Evolutionary conservation across 2,329 filamentous ascomycete species (phyloP).

Genomic region (Elsinoe australis): DNA sequence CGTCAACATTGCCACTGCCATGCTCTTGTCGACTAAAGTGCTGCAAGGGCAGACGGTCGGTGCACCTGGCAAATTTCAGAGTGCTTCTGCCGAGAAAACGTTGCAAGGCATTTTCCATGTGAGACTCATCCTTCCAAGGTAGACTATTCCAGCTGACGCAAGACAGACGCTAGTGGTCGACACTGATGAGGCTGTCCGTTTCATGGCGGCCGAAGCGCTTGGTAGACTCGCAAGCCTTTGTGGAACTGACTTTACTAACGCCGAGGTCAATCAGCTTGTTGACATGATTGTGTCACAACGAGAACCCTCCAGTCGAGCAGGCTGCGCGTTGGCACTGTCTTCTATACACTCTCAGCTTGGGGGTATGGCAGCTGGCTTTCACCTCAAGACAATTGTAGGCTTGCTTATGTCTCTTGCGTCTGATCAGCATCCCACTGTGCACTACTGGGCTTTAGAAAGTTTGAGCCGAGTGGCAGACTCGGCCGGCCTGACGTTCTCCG

Average conservation of each 20-base stretch:
- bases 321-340: slow-evolving; percentile 87
- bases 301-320: slow-evolving; percentile 85
- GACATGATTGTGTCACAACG: slow-evolving; percentile 91
- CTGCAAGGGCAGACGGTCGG: slow-evolving; percentile 76
- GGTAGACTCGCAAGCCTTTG: slow-evolving; percentile 77
- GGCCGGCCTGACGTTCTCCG: slow-evolving; percentile 83
- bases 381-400: slow-evolving; percentile 93
- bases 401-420: slow-evolving; percentile 97
- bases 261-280: slow-evolving; percentile 82
- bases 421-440: slow-evolving; percentile 88
- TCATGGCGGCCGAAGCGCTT: slow-evolving; percentile 74
- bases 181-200: slow-evolving; percentile 76
- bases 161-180: slow-evolving; percentile 65
- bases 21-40: slow-evolving; percentile 74
- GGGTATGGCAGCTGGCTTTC: slow-evolving; percentile 93
- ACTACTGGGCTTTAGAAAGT: slow-evolving; percentile 93
- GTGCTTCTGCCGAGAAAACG: slow-evolving; percentile 66
- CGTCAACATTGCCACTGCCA: slow-evolving; percentile 77
- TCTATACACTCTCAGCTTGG: slow-evolving; percentile 92
- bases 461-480: slow-evolving; percentile 81
- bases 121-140: slow-evolving; percentile 33
- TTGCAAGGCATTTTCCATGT: slow-evolving; percentile 67
- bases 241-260: slow-evolving; percentile 80
- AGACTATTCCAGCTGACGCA: slow-evolving; percentile 9
- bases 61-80: slow-evolving; percentile 52